These are phyloP conservation scores for Dioscorea dumetorum DNA, from an alignment of 106 monocot species.

Conservation along the genomic window DNA sequence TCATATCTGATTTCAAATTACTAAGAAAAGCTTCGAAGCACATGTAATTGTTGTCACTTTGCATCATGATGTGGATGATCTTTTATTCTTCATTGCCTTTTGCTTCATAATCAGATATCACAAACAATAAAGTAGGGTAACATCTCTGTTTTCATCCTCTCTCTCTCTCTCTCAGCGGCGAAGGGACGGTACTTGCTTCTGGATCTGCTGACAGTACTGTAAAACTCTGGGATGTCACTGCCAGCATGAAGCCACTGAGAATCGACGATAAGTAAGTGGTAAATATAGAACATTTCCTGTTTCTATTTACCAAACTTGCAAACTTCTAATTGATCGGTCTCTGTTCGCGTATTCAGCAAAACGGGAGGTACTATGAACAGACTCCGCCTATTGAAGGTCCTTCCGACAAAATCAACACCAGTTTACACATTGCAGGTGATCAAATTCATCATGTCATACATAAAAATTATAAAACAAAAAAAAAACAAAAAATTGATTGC, in stretches of 20 bases:
- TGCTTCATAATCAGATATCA: neutral
- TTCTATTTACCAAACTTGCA: neutral
- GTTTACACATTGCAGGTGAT: slow-evolving; percentile 67
- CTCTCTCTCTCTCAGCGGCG: slow-evolving; percentile 54
- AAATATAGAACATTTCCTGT: neutral
- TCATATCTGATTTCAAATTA: neutral
- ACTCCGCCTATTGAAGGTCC: slow-evolving; percentile 69
- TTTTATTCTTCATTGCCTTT: neutral
- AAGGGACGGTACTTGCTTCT: slow-evolving; percentile 86
- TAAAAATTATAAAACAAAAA: neutral
- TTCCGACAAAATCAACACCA: slow-evolving; percentile 88
- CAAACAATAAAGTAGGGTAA: neutral
- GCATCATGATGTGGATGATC: neutral
- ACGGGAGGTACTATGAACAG: slow-evolving; percentile 35
- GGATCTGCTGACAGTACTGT: slow-evolving; percentile 94
- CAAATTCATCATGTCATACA: neutral
- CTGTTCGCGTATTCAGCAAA: slow-evolving; percentile 37
- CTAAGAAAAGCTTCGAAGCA: neutral
- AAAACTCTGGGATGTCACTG: slow-evolving; percentile 88
- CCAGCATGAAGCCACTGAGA: slow-evolving; percentile 64
- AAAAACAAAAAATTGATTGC: no score
- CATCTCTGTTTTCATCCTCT: neutral
- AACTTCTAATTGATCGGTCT: neutral
- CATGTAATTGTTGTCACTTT: neutral
- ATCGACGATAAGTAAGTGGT: slow-evolving; percentile 64